Base-by-base conservation (phyloP, 1,284 basidiomycete genomes). In the Ganoderma lingzhi region DNA sequence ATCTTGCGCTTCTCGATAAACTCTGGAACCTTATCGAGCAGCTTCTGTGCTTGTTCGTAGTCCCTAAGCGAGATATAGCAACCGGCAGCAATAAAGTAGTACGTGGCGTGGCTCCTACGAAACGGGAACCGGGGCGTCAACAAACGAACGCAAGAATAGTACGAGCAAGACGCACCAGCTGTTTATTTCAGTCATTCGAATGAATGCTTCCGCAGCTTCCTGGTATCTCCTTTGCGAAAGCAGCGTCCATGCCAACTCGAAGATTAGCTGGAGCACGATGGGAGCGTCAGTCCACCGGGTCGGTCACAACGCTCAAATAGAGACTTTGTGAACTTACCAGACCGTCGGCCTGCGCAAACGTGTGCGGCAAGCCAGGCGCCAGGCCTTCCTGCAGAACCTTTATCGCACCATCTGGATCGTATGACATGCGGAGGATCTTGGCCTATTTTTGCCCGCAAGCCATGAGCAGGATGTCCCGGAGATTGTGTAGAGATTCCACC, bases 211-310 rank as follows among this genome's bases (percentile, higher is more conserved):
- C 0, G 91, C 91, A 1, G 90, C 85, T 71, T 93, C 91, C 68
- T 86, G 79, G 70, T 93, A 93, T 67, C 85, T 82, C 62, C 90
- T 80, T 70, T 92, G 86, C 1, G 88, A 84, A 3, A 94, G 82
- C 1, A 92, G 79, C 19, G 89, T 90, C 93, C 93, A 94, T 0
- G 91, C 90, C 1, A 94, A 84, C 77, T 94, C 93, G 73, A 93
- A 94, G 12, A 89, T 83, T 6, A 94, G 83, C 92, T 93, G 58
- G 12, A 35, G 28, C 9, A 10, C 9, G 35, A 51, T 35, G 53
- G 53, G 15, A 15, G 35, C 14, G n/a, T 65, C 30, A 65, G 62
- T 41, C 6, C 44, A 9, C 19, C 44, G 39, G 59, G 23, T 61
- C 37, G 59, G n/a, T 39, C 8, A n/a, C 35, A 59, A 5, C n/a